Conservation (phyloP, 768 basidiomycete genomes). For the Pholiota molesta region DNA sequence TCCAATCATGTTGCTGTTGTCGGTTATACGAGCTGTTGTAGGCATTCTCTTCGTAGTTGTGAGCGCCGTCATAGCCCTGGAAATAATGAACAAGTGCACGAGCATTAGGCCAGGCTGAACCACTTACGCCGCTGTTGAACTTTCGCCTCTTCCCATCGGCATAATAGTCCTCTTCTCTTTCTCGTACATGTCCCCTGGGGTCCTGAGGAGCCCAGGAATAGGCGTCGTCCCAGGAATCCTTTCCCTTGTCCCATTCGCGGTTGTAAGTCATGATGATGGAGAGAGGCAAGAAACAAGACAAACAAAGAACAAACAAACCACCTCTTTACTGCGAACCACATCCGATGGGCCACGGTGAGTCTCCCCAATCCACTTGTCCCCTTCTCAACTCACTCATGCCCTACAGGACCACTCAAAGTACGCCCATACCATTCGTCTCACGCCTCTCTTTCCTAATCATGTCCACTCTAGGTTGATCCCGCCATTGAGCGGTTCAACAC, state of each 20-base stretch:
- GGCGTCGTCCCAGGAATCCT: constrained; percentile 59
- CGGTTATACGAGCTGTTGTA: constrained; percentile 9
- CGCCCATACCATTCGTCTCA: background rate
- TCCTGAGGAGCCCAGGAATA: constrained; percentile 37
- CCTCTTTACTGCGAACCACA: constrained; percentile 25
- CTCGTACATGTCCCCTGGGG: constrained; percentile 44
- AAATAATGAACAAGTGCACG: constrained; percentile 23
- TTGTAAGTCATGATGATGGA: constrained; percentile 65
- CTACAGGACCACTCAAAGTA: constrained; percentile 63
- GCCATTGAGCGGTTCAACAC: constrained; percentile 60
- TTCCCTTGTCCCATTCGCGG: constrained; percentile 88
- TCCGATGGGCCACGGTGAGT: constrained; percentile 60
- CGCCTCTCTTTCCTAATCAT: background rate
- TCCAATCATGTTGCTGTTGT: constrained; percentile 35
- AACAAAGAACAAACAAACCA: constrained; percentile 42
- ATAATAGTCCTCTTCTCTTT: constrained; percentile 70
- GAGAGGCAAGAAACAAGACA: constrained; percentile 33
- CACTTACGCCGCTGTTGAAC: constrained; percentile 72
- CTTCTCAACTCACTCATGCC: constrained; percentile 18
- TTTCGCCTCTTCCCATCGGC: constrained; percentile 80
- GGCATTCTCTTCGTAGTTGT: constrained; percentile 26
- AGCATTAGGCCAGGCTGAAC: background rate
- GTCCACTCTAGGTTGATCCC: constrained; percentile 47
- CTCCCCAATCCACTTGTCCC: background rate
- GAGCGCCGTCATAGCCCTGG: constrained; percentile 54